phyloP scores from a whole-genome alignment of 2,329 filamentous ascomycete genomes.

The Penicillium capsulatum region DNA sequence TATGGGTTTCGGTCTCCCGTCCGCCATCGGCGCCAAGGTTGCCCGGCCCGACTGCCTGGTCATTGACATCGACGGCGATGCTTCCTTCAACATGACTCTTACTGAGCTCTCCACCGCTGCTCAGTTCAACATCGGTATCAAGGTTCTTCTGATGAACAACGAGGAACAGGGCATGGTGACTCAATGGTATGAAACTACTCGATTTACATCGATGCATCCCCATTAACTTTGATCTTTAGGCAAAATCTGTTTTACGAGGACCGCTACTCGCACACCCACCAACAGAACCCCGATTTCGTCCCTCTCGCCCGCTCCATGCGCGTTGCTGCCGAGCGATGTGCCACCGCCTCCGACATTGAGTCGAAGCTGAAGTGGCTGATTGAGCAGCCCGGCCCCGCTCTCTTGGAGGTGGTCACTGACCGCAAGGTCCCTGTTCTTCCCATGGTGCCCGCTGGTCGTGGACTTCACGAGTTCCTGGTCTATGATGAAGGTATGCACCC shows the following conservation, averaged over 20 bases:
- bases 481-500: slow-evolving; percentile 68
- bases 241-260: slow-evolving; percentile 97
- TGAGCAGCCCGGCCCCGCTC: slow-evolving; percentile 80
- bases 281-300: slow-evolving; percentile 92
- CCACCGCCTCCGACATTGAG: slow-evolving; percentile 71
- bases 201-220: slow-evolving; percentile 1
- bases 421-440: slow-evolving; percentile 78
- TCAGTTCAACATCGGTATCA: slow-evolving; percentile 95
- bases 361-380: slow-evolving; percentile 84
- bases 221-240: slow-evolving; percentile 32
- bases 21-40: slow-evolving; percentile 93
- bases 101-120: slow-evolving; percentile 89
- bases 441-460: slow-evolving; percentile 88
- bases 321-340: slow-evolving; percentile 67
- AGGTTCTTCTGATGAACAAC: slow-evolving; percentile 93
- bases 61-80: slow-evolving; percentile 94
- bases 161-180: slow-evolving; percentile 99
- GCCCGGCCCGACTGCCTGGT: slow-evolving; percentile 76
- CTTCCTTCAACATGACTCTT: slow-evolving; percentile 98
- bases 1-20: slow-evolving; percentile 93
- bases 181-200: slow-evolving; percentile 56
- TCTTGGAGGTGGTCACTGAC: slow-evolving; percentile 89
- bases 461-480: slow-evolving; percentile 86
- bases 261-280: slow-evolving; percentile 85
- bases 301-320: slow-evolving; percentile 91